Base-by-base conservation (phyloP, 208 protist species). In the Herpetomonas tarakana region DNA sequence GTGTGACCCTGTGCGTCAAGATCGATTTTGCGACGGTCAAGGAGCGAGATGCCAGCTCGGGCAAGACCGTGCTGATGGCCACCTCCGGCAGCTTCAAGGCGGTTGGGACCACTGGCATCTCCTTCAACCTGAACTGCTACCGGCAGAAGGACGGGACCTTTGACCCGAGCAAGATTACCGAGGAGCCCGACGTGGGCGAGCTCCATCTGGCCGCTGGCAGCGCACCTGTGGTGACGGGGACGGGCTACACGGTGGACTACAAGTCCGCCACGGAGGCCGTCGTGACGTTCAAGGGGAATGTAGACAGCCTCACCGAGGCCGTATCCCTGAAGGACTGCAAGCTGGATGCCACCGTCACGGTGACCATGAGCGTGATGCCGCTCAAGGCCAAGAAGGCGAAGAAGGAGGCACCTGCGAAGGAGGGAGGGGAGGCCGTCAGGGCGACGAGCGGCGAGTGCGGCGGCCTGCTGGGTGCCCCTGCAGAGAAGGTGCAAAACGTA, bases 101-200 rank as follows among this genome's bases (percentile, higher is more conserved):
- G 2, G 62, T 96, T 21, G 90, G 67, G n/a, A 46, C 50, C 28
- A 93, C 84, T 0, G 81, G 85, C 2, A 72, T 93, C 18, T 55
- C 66, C 25, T 92, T 78, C 28, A 78, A 82, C 1, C 31, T 96
- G 11, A 96, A 92, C 71, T 88, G 76, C 54, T 90, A 86, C 67
- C 46, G 75, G 24, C 64, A 71, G 2, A 41, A 63, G 3, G 55
- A 66, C 16, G 65, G 31, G 14, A 47, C 58, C 25, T 76, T 92
- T 35, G 61, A 70, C n/a, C 49, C 75, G 2, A 52, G 57, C 26
- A 64, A 65, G 27, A 54, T 94, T 19, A 39, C 53, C 9, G 59
- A 46, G 35, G 55, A 29, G 2, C 60, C 52, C 14, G 52, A 63
- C 35, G 49, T 35, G 12, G 45, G 50, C 18, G 57, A 52, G 25